Evolutionary conservation across 2,329 filamentous ascomycete genomes (phyloP).

Genomic region (Hypoxylon sp.): DNA sequence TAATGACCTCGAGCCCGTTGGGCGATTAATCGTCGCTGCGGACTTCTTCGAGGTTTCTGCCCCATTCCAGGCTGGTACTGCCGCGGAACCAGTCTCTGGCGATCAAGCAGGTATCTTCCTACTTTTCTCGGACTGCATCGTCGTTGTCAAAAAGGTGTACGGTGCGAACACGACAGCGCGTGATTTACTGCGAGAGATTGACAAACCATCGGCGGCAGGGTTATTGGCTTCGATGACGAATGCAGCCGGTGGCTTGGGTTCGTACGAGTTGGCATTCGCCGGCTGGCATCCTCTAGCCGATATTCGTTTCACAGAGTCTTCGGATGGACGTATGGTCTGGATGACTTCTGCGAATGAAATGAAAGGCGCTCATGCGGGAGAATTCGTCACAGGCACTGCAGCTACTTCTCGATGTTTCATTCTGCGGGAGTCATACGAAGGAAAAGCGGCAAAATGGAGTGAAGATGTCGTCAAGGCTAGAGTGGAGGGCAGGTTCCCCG

Average conservation of each 20-base stretch:
- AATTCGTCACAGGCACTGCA: slow-evolving; percentile 61
- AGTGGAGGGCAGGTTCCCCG: slow-evolving; percentile 85
- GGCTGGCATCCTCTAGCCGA: slow-evolving; percentile 78
- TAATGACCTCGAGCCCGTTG: slow-evolving; percentile 74
- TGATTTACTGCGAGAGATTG: slow-evolving; percentile 84
- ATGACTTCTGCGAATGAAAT: slow-evolving; percentile 74
- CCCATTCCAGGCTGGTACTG: slow-evolving; percentile 69
- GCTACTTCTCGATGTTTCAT: slow-evolving; percentile 75
- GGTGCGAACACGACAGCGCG: slow-evolving; percentile 75
- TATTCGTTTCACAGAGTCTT: slow-evolving; percentile 78
- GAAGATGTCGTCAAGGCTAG: slow-evolving; percentile 90
- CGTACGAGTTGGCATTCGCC: slow-evolving; percentile 79
- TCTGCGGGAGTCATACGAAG: slow-evolving; percentile 80
- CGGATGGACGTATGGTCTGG: slow-evolving; percentile 73
- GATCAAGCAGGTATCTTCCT: slow-evolving; percentile 78
- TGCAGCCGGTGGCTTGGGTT: slow-evolving; percentile 68
- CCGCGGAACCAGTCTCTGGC: slow-evolving; percentile 54
- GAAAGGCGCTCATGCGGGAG: slow-evolving; percentile 64
- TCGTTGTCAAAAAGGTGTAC: slow-evolving; percentile 78
- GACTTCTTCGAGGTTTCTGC: slow-evolving; percentile 83
- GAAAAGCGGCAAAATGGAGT: slow-evolving; percentile 78
- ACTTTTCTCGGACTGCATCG: slow-evolving; percentile 84
- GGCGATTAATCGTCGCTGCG: slow-evolving; percentile 82
- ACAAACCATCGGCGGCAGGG: slow-evolving; percentile 77
- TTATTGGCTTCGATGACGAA: slow-evolving; percentile 74